These are phyloP conservation scores for Cadophora malorum DNA, from an alignment of 2,329 filamentous ascomycete species.

Conservation along the genomic window DNA sequence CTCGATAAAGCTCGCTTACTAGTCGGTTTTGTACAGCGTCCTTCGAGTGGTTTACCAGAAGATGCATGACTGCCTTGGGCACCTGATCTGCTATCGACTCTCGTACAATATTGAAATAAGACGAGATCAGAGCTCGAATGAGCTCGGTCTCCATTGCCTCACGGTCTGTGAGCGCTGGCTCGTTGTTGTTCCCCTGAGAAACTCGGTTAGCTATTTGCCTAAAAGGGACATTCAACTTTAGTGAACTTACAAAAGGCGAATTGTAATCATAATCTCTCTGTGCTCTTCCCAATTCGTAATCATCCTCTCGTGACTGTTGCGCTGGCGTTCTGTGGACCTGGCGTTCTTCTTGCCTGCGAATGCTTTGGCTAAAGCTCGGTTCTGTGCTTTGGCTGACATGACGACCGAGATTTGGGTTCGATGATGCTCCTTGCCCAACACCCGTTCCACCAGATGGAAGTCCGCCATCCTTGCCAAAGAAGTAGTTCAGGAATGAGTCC, in stretches of 20 bases:
- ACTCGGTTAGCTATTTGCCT: constrained; percentile 33
- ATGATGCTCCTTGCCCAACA: constrained; percentile 46
- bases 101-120: constrained; percentile 98
- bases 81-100: constrained; percentile 99
- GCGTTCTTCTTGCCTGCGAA: constrained; percentile 70
- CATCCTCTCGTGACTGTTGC: constrained; percentile 56
- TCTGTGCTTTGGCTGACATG: constrained; percentile 83
- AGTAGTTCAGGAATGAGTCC: constrained; percentile 97
- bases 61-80: constrained; percentile 98
- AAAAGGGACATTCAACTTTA: constrained; percentile 22
- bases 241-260: constrained; percentile 54
- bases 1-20: constrained; percentile 94
- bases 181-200: constrained; percentile 63
- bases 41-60: constrained; percentile 97
- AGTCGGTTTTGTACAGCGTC: constrained; percentile 97
- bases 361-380: constrained; percentile 82
- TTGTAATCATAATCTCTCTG: constrained; percentile 50
- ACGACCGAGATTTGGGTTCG: constrained; percentile 54
- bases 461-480: constrained; percentile 90
- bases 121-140: constrained; percentile 93
- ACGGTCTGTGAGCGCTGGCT: constrained; percentile 90
- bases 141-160: constrained; percentile 98
- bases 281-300: constrained; percentile 44
- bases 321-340: constrained; percentile 50
- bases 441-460: constrained; percentile 52